Evolutionary conservation across 371 early-diverging fungal genomes (phyloP).

Genomic region (Nematocida sp.): DNA sequence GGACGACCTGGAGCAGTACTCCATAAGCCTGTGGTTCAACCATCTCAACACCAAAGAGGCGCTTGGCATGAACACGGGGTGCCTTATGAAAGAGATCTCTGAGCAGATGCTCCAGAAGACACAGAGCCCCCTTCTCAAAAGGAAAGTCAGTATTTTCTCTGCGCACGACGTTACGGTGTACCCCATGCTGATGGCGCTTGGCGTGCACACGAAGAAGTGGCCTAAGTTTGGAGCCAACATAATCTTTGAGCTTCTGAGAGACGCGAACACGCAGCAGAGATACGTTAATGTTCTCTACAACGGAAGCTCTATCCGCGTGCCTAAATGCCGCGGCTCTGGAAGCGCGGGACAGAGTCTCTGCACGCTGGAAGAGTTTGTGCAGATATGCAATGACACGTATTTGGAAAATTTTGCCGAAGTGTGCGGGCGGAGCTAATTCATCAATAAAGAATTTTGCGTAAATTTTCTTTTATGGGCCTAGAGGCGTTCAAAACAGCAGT

Average conservation of each 20-base stretch:
- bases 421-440: background rate
- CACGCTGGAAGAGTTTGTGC: conserved; percentile 30
- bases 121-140: background rate
- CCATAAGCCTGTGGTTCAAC: conserved; percentile 44
- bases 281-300: conserved; percentile 48
- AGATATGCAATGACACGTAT: conserved; percentile 44
- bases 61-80: conserved; percentile 34
- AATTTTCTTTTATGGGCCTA: conserved; percentile 48
- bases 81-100: conserved; percentile 36
- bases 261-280: conserved; percentile 9
- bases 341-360: background rate
- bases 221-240: conserved; percentile 49
- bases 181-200: conserved; percentile 39
- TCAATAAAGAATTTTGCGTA: conserved; percentile 10
- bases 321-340: background rate
- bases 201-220: conserved; percentile 8
- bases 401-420: conserved; percentile 7
- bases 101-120: conserved; percentile 24
- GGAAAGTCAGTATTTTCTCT: conserved; percentile 40
- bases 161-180: conserved; percentile 51
- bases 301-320: conserved; percentile 16
- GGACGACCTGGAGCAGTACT: conserved; percentile 31
- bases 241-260: conserved; percentile 43
- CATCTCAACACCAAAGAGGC: conserved; percentile 39
- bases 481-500: conserved; percentile 13